Evolutionary conservation across 2,329 filamentous ascomycete species (phyloP), one percentile per base, ranked within the genome.

Genomic region (Ophiostoma sp.): DNA sequence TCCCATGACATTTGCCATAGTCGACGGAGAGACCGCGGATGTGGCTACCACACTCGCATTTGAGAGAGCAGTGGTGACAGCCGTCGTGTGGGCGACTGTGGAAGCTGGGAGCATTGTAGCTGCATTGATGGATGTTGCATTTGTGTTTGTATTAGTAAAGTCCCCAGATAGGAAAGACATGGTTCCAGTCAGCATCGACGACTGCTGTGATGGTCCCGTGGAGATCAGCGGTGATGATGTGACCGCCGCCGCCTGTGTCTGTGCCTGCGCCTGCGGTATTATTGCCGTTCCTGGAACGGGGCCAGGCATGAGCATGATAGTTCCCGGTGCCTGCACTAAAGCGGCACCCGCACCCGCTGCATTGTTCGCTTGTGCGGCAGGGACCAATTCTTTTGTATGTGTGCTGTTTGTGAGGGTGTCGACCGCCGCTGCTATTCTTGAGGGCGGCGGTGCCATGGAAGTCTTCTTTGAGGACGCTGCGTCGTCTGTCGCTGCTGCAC

Each of bases 221-320:
- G 11, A 9, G 4, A 60, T 38, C 55, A 60, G 7, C 16, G 55
- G 27, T 14, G 18, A 18, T 4, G 55, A 12, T 60, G 55, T 5
- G 3, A 18, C 8, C 5, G 27, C 4, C 27, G 38, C 14, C 5
- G n/a, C 14, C 8, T 42, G 60, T 18, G 40, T n/a, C 16, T 62
- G 58, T 8, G 62, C 40, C 16, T 63, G 60, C 7, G 12, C 9
- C 40, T 42, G 62, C 12, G 63, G 42, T 42, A 64, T 16, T 18
- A 64, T n/a, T 27, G 63, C 42, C 7, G 63, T 47, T 11, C 63
- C 63, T 5, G 41, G 42, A 8, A 64, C n/a, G n/a, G 63, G 41
- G 2, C 63, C 63, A 3, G 63, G 63, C 42, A 47, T 42, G 5
- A 64, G n/a, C 42, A 27, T 64, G 8, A 47, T 36, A 36, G 41